A percentile compares a stretch with the other conserved stretches of the same genome.
These are phyloP conservation scores for Rhizopus stolonifer DNA, from an alignment of 371 early-diverging fungal species.

Conservation along the genomic window DNA sequence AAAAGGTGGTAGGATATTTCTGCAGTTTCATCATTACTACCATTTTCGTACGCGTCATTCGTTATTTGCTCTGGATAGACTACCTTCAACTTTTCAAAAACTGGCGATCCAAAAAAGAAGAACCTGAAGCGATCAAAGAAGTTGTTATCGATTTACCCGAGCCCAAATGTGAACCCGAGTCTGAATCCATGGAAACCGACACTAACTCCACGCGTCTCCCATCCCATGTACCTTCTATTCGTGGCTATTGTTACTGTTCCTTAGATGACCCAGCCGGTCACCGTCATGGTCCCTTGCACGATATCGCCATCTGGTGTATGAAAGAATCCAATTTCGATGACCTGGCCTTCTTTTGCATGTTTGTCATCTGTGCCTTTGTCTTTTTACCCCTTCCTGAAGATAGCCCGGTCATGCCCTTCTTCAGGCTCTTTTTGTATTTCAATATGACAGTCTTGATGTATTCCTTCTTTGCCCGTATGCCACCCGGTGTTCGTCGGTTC, in stretches of 20 bases:
- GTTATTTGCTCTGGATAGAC: not conserved
- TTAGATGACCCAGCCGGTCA: too few relatives aligned
- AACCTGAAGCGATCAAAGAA: too few relatives aligned
- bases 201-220: too few relatives aligned
- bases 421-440: constrained; percentile 26
- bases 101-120: not conserved
- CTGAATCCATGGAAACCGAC: too few relatives aligned
- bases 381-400: constrained; percentile 24
- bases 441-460: constrained; percentile 17
- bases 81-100: not conserved
- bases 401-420: constrained; percentile 23
- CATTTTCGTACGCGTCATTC: constrained; percentile 10
- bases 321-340: constrained; percentile 23
- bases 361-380: constrained; percentile 22
- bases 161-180: too few relatives aligned
- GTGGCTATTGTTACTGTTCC: too few relatives aligned
- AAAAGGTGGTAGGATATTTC: constrained; percentile 23
- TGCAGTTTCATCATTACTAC: constrained; percentile 14
- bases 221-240: too few relatives aligned
- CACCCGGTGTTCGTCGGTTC: constrained; percentile 9
- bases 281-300: constrained; percentile 15
- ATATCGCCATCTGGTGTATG: constrained; percentile 22
- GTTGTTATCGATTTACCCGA: too few relatives aligned
- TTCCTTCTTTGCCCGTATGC: constrained; percentile 16
- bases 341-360: constrained; percentile 12